Base-by-base conservation (phyloP, 2,329 filamentous ascomycete species). In the Aureobasidium zeae region DNA sequence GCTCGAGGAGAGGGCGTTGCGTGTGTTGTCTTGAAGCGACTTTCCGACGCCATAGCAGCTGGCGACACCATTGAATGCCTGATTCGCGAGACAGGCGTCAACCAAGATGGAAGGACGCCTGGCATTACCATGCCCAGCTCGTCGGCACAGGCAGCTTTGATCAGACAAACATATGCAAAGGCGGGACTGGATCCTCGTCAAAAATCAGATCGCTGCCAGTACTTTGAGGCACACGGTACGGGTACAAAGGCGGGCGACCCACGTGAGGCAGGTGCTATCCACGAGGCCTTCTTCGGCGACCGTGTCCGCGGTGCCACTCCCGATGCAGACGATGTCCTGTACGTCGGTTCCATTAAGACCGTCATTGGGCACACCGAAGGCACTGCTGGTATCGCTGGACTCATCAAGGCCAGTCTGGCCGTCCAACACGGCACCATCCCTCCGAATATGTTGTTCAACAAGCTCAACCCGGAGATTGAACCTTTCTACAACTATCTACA, bases 1-100 rank as follows among this genome's bases (percentile, higher is more conserved):
- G 71, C 63, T 15, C 63, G 73, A 0, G 72, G 71, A 11, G 75
- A 79, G 38, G 74, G 73, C 0, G 55, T 75, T 10, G 66, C 66
- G 0, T 57, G 61, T 0, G 50, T 79, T 0, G 56, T 77, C 0
- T 51, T 79, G 0, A 77, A 77, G 52, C 60, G 55, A 0, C 37
- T 15, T 6, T 36, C 19, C 43, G 45, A 63, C 1, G 76, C 76
- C 0, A 44, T 77, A 2, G 55, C 46, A 0, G 64, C 71, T 51
- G 63, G 64, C 1, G 68, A 73, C 46, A 51, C 61, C 3, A 66
- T 73, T 21, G 60, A 68, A 25, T 60, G 60, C 30, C 50, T 64
- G 4, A 55, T 66, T 11, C 53, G 57, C 0, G 60, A 56, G 21
- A 63, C 59, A 1, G 59, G 55, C 3, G 44, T 58, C 2, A 64